Conservation (phyloP, 768 basidiomycete genomes). For the Hypholoma fasciculare region DNA sequence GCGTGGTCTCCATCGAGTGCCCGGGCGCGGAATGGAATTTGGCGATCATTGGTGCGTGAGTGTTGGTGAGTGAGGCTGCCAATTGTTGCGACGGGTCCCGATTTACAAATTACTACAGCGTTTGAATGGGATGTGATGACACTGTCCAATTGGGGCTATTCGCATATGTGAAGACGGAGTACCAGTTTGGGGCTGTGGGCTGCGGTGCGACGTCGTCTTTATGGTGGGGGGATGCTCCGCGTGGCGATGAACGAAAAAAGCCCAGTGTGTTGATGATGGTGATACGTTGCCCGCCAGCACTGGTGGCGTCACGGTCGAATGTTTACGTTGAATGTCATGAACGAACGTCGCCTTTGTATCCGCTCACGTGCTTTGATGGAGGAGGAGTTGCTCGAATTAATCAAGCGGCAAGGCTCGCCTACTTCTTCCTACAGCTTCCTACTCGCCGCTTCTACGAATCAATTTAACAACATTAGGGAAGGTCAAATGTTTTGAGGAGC, state of each 20-base stretch:
- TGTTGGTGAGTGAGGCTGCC: conserved; percentile 1
- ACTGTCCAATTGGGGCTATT: not conserved
- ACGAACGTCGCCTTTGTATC: not conserved
- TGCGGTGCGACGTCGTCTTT: not conserved
- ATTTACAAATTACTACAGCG: conserved; percentile 2
- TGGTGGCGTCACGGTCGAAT: not conserved
- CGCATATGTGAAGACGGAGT: not conserved
- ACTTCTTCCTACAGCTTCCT: not conserved
- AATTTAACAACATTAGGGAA: no score
- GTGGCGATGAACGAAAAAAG: not conserved
- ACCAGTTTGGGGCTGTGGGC: not conserved
- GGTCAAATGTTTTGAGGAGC: no score
- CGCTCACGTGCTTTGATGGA: conserved; percentile 1
- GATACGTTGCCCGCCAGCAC: not conserved
- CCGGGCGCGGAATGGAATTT: conserved; percentile 28
- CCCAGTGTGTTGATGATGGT: not conserved
- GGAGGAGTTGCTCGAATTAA: not conserved
- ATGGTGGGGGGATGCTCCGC: not conserved
- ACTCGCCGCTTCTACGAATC: not conserved
- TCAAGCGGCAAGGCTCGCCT: not conserved
- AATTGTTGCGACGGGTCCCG: conserved; percentile 1
- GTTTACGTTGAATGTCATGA: conserved; percentile 1
- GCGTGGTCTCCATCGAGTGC: conserved; percentile 29
- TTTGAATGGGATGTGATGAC: conserved; percentile 5
- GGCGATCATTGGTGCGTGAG: conserved; percentile 21